Conservation (phyloP, 768 basidiomycete genomes). For the Glaciozyma antarctica region DNA sequence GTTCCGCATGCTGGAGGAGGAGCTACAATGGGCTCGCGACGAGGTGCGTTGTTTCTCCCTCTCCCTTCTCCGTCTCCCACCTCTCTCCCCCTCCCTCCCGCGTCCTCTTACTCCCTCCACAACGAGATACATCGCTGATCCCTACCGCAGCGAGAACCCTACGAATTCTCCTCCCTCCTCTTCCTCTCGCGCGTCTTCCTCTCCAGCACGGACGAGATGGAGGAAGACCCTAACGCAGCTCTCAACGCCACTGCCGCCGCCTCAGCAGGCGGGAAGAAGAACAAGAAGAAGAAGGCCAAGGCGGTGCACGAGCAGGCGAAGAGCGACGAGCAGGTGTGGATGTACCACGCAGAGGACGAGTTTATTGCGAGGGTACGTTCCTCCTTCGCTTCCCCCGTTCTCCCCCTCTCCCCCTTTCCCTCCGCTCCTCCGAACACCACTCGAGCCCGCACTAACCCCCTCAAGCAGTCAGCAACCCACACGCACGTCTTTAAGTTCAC, state of each 20-base stretch:
- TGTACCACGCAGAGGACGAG: conserved; percentile 82
- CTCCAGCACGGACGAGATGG: conserved; percentile 47
- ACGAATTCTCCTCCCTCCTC: conserved; percentile 34
- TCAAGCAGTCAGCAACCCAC: conserved; percentile 21
- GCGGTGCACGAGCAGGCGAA: conserved; percentile 38
- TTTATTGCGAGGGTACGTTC: conserved; percentile 54
- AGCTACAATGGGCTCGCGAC: conserved; percentile 62
- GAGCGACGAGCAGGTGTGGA: conserved; percentile 51
- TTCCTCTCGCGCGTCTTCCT: conserved; percentile 37
- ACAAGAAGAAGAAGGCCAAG: conserved; percentile 41
- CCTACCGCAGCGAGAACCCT: conserved; percentile 24
- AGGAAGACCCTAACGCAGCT: conserved; percentile 56
- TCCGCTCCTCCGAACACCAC: background rate
- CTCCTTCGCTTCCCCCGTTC: too few relatives aligned
- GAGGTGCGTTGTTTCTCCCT: conserved; percentile 47
- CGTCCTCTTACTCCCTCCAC: background rate
- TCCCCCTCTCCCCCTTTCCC: background rate
- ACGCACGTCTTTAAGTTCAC: conserved; percentile 19
- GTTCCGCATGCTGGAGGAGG: conserved; percentile 78
- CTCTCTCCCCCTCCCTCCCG: background rate
- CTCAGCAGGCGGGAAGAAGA: conserved; percentile 30
- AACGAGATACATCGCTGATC: background rate
- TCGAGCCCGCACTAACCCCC: background rate
- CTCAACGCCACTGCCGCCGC: conserved; percentile 39
- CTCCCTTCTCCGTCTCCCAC: background rate